A percentile compares a stretch with the other conserved stretches of the same genome.
phyloP scores from a whole-genome alignment of 2,329 filamentous ascomycete species.

The Cercospora sp. region DNA sequence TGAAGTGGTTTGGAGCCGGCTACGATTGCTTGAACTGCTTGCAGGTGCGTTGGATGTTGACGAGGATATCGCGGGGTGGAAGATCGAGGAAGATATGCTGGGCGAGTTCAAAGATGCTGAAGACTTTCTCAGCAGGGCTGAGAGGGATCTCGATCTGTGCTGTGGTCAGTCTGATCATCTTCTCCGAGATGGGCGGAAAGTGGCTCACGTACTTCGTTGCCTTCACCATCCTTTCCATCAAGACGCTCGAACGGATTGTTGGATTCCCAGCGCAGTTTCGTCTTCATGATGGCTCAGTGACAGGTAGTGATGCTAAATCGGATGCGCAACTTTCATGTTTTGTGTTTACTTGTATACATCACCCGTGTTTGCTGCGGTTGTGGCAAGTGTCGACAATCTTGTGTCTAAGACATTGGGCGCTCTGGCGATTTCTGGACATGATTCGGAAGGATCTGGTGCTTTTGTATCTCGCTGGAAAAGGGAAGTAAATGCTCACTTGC shows the following conservation, averaged over 20 bases:
- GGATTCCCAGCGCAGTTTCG: neutral
- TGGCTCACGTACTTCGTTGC: neutral
- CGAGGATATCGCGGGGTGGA: slow-evolving; percentile 13
- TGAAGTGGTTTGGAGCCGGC: slow-evolving; percentile 13
- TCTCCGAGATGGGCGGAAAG: no score
- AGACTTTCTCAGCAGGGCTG: neutral
- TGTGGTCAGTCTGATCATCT: neutral
- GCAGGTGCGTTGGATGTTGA: slow-evolving; percentile 18
- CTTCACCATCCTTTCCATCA: neutral
- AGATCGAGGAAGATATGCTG: slow-evolving; percentile 28
- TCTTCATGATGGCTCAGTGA: neutral
- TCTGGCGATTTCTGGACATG: neutral
- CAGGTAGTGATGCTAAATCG: neutral
- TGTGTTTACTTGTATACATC: neutral
- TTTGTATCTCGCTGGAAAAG: neutral
- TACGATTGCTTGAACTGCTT: slow-evolving; percentile 16
- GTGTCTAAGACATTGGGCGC: neutral
- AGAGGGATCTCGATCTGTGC: neutral
- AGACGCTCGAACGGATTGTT: neutral
- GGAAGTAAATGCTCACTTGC: neutral
- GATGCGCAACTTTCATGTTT: neutral
- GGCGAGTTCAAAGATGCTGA: slow-evolving; percentile 35
- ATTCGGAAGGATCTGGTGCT: neutral
- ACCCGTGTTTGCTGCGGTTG: neutral
- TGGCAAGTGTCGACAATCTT: no score